A percentile compares a stretch with the other conserved stretches of the same genome.
phyloP scores from a whole-genome alignment of 2,329 filamentous ascomycete species.

The Fonsecaea multimorphosa region DNA sequence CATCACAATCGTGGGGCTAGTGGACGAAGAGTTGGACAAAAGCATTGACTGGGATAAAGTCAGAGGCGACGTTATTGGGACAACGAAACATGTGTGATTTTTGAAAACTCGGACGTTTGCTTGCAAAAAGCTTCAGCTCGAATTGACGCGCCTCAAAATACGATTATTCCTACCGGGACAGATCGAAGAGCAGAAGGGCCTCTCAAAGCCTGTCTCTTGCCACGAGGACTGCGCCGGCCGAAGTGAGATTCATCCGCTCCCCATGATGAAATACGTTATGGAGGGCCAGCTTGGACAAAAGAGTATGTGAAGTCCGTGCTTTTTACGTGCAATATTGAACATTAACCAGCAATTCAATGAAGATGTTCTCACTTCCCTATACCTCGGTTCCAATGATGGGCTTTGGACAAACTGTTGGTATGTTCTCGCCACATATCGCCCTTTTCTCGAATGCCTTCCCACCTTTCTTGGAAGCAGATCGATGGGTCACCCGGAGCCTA shows the following conservation, averaged over 20 bases:
- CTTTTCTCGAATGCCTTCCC: neutral
- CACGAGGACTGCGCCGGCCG: neutral
- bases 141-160: neutral
- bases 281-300: neutral
- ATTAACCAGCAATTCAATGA: conserved; percentile 7
- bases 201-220: neutral
- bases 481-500: neutral
- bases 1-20: conserved; percentile 84
- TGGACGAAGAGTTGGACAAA: conserved; percentile 86
- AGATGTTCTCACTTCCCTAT: neutral
- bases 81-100: conserved; percentile 40
- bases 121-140: neutral
- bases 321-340: neutral
- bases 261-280: neutral
- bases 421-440: neutral
- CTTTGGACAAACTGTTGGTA: neutral
- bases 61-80: conserved; percentile 39
- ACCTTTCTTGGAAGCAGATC: neutral
- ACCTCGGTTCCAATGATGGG: neutral
- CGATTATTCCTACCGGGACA: neutral
- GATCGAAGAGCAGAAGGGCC: neutral
- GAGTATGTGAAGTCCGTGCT: conserved; percentile 20
- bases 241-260: neutral
- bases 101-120: neutral
- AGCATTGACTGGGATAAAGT: conserved; percentile 95